Evolutionary conservation across 495 filamentous ascomycete species (phyloP).

Genomic region (Massariosphaeria phaeospora): DNA sequence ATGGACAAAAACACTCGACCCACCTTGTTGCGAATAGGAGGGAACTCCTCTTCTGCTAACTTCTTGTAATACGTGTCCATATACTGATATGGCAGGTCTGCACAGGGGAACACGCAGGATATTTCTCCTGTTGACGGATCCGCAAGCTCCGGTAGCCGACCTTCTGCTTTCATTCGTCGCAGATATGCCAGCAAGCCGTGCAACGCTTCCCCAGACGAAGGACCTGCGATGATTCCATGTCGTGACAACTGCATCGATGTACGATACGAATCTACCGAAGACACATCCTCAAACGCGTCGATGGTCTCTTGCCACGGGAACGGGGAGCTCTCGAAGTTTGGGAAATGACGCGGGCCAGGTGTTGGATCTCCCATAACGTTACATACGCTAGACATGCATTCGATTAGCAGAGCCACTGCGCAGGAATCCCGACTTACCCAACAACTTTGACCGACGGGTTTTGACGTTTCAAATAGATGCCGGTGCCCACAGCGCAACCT

Average conservation of each 20-base stretch:
- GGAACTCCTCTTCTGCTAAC: conserved; percentile 49
- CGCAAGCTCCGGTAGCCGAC: conserved; percentile 44
- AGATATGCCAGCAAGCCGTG: conserved; percentile 52
- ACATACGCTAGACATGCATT: conserved; percentile 41
- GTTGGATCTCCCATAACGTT: conserved; percentile 53
- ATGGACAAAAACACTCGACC: too few species aligned
- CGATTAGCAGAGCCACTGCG: background rate
- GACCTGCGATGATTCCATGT: conserved; percentile 56
- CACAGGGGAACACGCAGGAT: conserved; percentile 58
- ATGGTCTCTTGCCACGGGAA: conserved; percentile 56
- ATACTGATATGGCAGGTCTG: conserved; percentile 61
- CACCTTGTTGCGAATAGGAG: conserved; percentile 54
- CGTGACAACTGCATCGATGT: conserved; percentile 53
- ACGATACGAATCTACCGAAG: conserved; percentile 50
- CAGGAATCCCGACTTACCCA: conserved; percentile 31
- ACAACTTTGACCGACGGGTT: conserved; percentile 51
- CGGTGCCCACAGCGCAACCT: conserved; percentile 53
- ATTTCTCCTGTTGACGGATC: conserved; percentile 45
- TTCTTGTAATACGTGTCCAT: conserved; percentile 57
- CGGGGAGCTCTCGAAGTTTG: conserved; percentile 48
- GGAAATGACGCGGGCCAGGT: conserved; percentile 53
- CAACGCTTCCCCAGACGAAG: conserved; percentile 56
- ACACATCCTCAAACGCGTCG: conserved; percentile 52
- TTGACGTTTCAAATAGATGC: conserved; percentile 49
- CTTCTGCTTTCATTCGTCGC: conserved; percentile 45